These are phyloP conservation scores for Ogataea degrootiae DNA, from an alignment of 805 yeast species.

Conservation along the genomic window DNA sequence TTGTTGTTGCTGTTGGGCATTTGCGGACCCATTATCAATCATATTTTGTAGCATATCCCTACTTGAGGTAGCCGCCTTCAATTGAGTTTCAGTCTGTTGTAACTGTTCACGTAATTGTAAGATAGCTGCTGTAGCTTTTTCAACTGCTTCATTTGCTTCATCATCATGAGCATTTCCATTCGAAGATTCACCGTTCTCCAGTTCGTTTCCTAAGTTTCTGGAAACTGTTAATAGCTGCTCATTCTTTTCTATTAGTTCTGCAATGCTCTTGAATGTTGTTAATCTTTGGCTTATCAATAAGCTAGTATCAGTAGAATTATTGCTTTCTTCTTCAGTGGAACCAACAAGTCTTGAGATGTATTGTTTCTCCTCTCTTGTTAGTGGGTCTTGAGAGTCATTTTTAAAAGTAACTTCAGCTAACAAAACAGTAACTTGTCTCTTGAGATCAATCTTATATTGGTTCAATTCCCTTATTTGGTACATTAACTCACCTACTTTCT, in stretches of 20 bases:
- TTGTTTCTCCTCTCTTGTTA: conserved; percentile 60
- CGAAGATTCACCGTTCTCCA: conserved; percentile 60
- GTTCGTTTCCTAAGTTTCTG: conserved; percentile 63
- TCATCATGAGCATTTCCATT: conserved; percentile 34
- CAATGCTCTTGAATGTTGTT: conserved; percentile 60
- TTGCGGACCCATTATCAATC: conserved; percentile 28
- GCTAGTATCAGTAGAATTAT: conserved; percentile 60
- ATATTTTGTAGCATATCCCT: conserved; percentile 54
- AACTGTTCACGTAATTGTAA: conserved; percentile 57
- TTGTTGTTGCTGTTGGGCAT: neutral
- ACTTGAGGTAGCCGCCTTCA: conserved; percentile 55
- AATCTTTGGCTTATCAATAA: conserved; percentile 66
- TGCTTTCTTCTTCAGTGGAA: conserved; percentile 7
- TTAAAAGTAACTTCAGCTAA: conserved; percentile 61
- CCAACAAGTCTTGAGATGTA: conserved; percentile 54
- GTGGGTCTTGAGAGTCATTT: conserved; percentile 51
- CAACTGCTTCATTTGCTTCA: conserved; percentile 33
- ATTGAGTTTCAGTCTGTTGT: conserved; percentile 43
- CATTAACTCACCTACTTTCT: conserved; percentile 37
- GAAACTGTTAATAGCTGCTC: conserved; percentile 64
- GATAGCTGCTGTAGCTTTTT: conserved; percentile 61
- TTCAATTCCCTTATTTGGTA: conserved; percentile 44
- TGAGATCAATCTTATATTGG: conserved; percentile 64
- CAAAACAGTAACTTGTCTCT: conserved; percentile 75
- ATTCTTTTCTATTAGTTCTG: conserved; percentile 70